Evolutionary conservation across 129 eudicot species (phyloP).

Genomic region (Oenanthe sinensis): DNA sequence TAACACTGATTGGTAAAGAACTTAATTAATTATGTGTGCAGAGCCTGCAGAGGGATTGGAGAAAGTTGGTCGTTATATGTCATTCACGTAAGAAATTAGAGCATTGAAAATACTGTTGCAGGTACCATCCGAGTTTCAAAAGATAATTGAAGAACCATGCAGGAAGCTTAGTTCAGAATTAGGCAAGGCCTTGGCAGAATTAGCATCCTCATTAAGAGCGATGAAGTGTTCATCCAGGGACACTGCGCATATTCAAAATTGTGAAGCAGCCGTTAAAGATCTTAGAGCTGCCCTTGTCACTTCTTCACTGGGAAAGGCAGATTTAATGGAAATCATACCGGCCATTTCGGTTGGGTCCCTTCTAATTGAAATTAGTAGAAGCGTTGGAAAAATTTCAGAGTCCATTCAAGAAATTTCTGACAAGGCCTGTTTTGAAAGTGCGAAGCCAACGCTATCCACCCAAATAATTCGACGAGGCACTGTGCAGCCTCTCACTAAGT

Average conservation of each 20-base stretch:
- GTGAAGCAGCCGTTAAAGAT: slow-evolving; percentile 21
- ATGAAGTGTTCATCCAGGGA: slow-evolving; percentile 17
- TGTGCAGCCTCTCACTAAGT: neutral
- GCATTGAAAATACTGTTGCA: neutral
- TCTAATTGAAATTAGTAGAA: slow-evolving; percentile 19
- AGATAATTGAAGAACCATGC: slow-evolving; percentile 23
- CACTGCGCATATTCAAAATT: slow-evolving; percentile 10
- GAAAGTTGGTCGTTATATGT: neutral
- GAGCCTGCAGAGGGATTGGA: too few relatives aligned
- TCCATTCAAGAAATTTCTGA: slow-evolving; percentile 21
- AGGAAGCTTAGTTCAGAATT: slow-evolving; percentile 23
- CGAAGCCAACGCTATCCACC: too few relatives aligned
- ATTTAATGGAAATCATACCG: slow-evolving; percentile 24
- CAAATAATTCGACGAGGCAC: too few relatives aligned
- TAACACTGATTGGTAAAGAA: too few relatives aligned
- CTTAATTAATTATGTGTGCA: too few relatives aligned
- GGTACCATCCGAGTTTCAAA: slow-evolving; percentile 22
- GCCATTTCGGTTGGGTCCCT: slow-evolving; percentile 16
- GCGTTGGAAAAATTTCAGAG: slow-evolving; percentile 21
- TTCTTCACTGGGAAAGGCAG: neutral
- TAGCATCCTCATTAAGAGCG: slow-evolving; percentile 20
- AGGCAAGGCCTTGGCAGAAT: slow-evolving; percentile 26
- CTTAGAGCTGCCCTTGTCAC: slow-evolving; percentile 16
- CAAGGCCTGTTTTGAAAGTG: slow-evolving; percentile 18
- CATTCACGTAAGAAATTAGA: neutral